These are phyloP conservation scores for Arthonia radiata DNA, from an alignment of 495 filamentous ascomycete genomes.

Conservation along the genomic window DNA sequence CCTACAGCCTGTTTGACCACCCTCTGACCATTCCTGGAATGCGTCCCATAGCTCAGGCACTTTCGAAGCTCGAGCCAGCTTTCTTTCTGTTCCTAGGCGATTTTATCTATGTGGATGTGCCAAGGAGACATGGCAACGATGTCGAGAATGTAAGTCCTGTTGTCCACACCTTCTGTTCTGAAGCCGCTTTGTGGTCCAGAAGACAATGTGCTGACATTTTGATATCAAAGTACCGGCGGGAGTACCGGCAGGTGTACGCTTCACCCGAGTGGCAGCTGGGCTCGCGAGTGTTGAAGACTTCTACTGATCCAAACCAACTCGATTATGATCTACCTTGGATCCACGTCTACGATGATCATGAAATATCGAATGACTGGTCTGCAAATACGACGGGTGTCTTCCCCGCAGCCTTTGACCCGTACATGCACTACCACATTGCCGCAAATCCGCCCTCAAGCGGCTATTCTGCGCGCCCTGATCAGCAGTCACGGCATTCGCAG, in stretches of 20 bases:
- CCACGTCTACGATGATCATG: constrained; percentile 87
- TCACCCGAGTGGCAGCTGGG: constrained; percentile 26
- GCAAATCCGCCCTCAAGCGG: constrained; percentile 77
- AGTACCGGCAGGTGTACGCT: constrained; percentile 81
- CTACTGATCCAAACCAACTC: constrained; percentile 34
- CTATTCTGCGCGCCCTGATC: too few relatives aligned
- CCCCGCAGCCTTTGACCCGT: constrained; percentile 58
- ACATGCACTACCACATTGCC: constrained; percentile 56
- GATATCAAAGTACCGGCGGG: constrained; percentile 75
- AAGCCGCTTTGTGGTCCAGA: too few relatives aligned
- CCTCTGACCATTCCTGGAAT: constrained; percentile 62
- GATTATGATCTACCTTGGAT: constrained; percentile 64
- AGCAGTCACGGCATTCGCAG: too few relatives aligned
- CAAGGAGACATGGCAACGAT: constrained; percentile 44
- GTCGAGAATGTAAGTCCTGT: too few relatives aligned
- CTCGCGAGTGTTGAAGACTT: neutral
- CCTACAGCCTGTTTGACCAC: constrained; percentile 62
- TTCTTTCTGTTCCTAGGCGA: constrained; percentile 99
- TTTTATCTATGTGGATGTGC: constrained; percentile 93
- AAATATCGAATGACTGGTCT: constrained; percentile 83
- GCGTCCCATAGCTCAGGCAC: constrained; percentile 27
- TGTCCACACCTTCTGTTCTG: too few relatives aligned
- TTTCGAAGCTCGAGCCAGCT: constrained; percentile 33
- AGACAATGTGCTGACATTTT: too few relatives aligned
- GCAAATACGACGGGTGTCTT: constrained; percentile 48